A percentile compares a stretch with the other conserved stretches of the same genome.
These are phyloP conservation scores for Backusella circina DNA, from an alignment of 192 early-diverging fungal species.

Conservation along the genomic window DNA sequence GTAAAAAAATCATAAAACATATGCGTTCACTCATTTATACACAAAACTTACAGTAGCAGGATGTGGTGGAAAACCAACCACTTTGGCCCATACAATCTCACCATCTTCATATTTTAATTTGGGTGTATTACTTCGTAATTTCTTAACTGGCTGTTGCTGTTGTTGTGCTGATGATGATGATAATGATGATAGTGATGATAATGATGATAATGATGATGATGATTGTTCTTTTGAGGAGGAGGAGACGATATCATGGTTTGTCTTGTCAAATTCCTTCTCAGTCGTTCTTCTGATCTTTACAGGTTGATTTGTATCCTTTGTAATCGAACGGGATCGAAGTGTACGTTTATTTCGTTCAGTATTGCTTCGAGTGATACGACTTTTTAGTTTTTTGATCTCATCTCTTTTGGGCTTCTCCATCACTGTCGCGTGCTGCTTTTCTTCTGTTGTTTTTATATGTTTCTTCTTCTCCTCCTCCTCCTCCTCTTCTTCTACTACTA, in stretches of 20 bases:
- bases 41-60: slow-evolving; percentile 43
- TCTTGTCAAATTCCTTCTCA: neutral
- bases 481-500: too few relatives aligned
- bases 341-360: neutral
- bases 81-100: slow-evolving; percentile 50
- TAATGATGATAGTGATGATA: neutral
- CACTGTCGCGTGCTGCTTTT: neutral
- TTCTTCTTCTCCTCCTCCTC: neutral
- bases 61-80: slow-evolving; percentile 50
- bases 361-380: neutral
- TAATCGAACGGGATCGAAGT: neutral
- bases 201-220: neutral
- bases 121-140: neutral
- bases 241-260: neutral
- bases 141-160: neutral
- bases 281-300: neutral
- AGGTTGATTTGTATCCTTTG: neutral
- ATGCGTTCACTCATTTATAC: too few relatives aligned
- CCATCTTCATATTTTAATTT: slow-evolving; percentile 17
- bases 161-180: neutral
- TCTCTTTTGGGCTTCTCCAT: neutral
- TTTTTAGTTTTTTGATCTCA: neutral
- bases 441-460: neutral
- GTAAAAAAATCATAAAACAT: neutral
- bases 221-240: slow-evolving; percentile 2